A percentile compares a stretch with the other conserved stretches of the same genome.
phyloP scores from a whole-genome alignment of 148 eudicot genomes.

The Agrostemma githago region DNA sequence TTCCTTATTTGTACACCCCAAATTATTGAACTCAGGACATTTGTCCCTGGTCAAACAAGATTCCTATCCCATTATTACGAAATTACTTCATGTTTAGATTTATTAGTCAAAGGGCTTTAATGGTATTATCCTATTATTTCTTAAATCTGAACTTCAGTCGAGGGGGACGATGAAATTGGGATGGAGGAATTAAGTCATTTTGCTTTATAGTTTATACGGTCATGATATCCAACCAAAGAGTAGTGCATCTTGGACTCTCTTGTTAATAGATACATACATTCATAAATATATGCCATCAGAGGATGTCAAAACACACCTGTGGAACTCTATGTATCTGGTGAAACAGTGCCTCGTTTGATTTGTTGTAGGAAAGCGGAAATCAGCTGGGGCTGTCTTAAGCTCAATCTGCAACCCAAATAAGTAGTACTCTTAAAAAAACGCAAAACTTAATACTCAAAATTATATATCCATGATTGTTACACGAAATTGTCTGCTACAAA shows the following conservation, averaged over 20 bases:
- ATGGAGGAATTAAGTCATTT: no score
- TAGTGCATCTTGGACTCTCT: neutral
- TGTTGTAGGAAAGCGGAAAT: constrained; percentile 88
- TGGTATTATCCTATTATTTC: no score
- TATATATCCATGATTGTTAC: neutral
- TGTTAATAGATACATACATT: neutral
- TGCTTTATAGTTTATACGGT: no score
- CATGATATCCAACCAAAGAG: neutral
- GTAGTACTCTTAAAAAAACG: neutral
- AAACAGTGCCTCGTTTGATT: constrained; percentile 86
- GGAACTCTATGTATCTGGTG: constrained; percentile 93
- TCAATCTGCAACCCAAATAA: constrained; percentile 46
- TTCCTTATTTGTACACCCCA: no score
- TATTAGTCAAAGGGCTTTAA: no score
- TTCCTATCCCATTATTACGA: no score
- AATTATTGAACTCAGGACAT: no score
- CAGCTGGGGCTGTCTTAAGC: constrained; percentile 92
- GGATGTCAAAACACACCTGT: constrained; percentile 37
- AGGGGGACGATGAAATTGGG: no score
- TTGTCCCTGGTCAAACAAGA: no score
- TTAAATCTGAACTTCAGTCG: no score
- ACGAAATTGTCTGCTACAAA: neutral
- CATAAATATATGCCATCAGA: constrained; percentile 1
- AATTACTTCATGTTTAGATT: neutral
- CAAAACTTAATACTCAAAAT: neutral